Conservation (phyloP, 768 basidiomycete genomes). For the Boletus subcaerulescens region DNA sequence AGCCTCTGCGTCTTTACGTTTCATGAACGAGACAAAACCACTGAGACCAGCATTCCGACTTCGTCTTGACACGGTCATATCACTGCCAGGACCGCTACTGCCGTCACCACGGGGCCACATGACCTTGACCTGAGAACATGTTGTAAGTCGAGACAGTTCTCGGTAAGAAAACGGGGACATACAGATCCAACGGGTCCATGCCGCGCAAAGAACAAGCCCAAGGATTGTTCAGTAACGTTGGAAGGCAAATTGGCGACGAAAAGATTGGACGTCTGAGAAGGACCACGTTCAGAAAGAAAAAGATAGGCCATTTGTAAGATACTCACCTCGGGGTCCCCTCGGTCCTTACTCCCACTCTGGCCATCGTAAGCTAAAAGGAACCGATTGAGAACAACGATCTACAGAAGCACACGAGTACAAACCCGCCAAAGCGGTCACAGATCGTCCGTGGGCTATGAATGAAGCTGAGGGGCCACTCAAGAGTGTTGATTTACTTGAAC, state of each 20-base stretch:
- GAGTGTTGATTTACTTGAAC: slow-evolving; percentile 8
- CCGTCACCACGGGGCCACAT: slow-evolving; percentile 97
- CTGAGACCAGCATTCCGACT: slow-evolving; percentile 76
- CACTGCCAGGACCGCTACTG: slow-evolving; percentile 62
- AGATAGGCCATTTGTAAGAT: neutral
- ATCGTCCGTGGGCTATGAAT: slow-evolving; percentile 57
- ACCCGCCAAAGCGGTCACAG: slow-evolving; percentile 91
- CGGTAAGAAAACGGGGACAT: slow-evolving; percentile 25
- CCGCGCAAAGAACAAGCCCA: slow-evolving; percentile 91
- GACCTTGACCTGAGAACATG: slow-evolving; percentile 72
- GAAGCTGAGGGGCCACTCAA: neutral
- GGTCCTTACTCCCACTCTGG: slow-evolving; percentile 86
- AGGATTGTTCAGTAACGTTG: slow-evolving; percentile 77
- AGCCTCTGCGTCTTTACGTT: slow-evolving; percentile 82
- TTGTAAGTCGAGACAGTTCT: neutral
- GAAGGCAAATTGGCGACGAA: slow-evolving; percentile 93
- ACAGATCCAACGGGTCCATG: slow-evolving; percentile 93
- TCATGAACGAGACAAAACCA: slow-evolving; percentile 98
- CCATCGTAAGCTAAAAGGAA: slow-evolving; percentile 70
- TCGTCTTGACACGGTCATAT: slow-evolving; percentile 71
- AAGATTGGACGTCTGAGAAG: slow-evolving; percentile 80
- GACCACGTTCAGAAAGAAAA: slow-evolving; percentile 1
- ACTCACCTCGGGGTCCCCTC: slow-evolving; percentile 81
- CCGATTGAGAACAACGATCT: neutral
- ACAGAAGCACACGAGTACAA: slow-evolving; percentile 21